These are phyloP conservation scores for Calycina herbarum DNA, from an alignment of 2,329 filamentous ascomycete species.

Conservation along the genomic window DNA sequence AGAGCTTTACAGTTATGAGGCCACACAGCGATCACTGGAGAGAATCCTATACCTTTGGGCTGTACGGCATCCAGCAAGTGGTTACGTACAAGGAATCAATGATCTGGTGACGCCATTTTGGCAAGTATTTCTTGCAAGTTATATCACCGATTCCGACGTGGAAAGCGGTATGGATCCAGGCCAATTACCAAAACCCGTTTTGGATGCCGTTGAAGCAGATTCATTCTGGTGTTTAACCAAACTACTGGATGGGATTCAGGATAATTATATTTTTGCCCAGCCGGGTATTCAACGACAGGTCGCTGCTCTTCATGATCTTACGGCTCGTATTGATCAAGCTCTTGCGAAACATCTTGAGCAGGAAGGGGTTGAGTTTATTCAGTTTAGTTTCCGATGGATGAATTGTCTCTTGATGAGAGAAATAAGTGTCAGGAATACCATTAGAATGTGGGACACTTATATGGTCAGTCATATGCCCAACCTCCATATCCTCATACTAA, in stretches of 20 bases:
- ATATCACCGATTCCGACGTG: slow-evolving; percentile 91
- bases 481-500: slow-evolving; percentile 3
- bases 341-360: slow-evolving; percentile 86
- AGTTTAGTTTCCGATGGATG: slow-evolving; percentile 99
- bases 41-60: slow-evolving; percentile 97
- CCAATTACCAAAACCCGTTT: slow-evolving; percentile 82
- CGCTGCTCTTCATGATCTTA: slow-evolving; percentile 82
- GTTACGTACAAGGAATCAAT: slow-evolving; percentile 98
- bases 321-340: slow-evolving; percentile 79
- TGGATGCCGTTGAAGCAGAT: slow-evolving; percentile 96
- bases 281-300: slow-evolving; percentile 96
- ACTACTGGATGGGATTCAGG: slow-evolving; percentile 95
- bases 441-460: slow-evolving; percentile 99
- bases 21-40: slow-evolving; percentile 90
- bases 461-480: slow-evolving; percentile 61
- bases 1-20: slow-evolving; percentile 91
- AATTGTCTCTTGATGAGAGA: slow-evolving; percentile 98
- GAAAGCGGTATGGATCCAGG: slow-evolving; percentile 96
- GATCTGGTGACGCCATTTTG: slow-evolving; percentile 97
- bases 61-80: slow-evolving; percentile 92
- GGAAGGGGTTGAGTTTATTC: slow-evolving; percentile 96
- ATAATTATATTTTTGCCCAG: slow-evolving; percentile 98
- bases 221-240: slow-evolving; percentile 99
- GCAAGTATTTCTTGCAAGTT: slow-evolving; percentile 93
- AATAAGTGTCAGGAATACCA: slow-evolving; percentile 93